A percentile compares a stretch with the other conserved stretches of the same genome.
phyloP scores from a whole-genome alignment of 495 filamentous ascomycete genomes.

The Wilcoxina mikolae region DNA sequence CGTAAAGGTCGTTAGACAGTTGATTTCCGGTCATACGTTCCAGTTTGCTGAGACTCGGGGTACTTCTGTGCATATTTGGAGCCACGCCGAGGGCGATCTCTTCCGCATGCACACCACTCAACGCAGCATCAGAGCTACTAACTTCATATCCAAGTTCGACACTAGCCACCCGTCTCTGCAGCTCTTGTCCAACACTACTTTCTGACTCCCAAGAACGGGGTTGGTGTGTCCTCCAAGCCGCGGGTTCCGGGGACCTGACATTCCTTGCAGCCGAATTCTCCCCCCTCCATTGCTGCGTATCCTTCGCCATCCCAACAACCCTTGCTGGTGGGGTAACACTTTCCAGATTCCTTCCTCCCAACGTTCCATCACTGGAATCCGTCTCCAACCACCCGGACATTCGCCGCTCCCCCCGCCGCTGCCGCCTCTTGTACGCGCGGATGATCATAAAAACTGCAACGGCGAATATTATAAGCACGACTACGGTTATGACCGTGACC shows the following conservation, averaged over 20 bases:
- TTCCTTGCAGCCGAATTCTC: not conserved
- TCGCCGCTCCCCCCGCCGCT: conserved; percentile 5
- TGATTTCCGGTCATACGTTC: conserved; percentile 24
- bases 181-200: conserved; percentile 5
- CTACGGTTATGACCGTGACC: conserved; percentile 22
- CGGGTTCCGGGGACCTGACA: not conserved
- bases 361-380: not conserved
- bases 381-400: conserved; percentile 4
- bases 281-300: conserved; percentile 2
- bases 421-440: conserved; percentile 22
- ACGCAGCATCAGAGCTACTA: not conserved
- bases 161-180: conserved; percentile 4
- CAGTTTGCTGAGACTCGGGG: conserved; percentile 17
- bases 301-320: conserved; percentile 2
- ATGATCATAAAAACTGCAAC: conserved; percentile 26
- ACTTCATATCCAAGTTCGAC: conserved; percentile 6
- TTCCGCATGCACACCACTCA: not conserved
- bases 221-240: not conserved
- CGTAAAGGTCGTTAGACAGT: conserved; percentile 23
- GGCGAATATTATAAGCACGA: conserved; percentile 27
- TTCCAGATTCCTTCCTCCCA: not conserved
- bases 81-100: not conserved
- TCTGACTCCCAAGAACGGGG: conserved; percentile 4
- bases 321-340: not conserved
- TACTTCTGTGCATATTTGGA: not conserved